Base-by-base conservation (phyloP, 1,284 basidiomycete species). In the Neonothopanus nambi region DNA sequence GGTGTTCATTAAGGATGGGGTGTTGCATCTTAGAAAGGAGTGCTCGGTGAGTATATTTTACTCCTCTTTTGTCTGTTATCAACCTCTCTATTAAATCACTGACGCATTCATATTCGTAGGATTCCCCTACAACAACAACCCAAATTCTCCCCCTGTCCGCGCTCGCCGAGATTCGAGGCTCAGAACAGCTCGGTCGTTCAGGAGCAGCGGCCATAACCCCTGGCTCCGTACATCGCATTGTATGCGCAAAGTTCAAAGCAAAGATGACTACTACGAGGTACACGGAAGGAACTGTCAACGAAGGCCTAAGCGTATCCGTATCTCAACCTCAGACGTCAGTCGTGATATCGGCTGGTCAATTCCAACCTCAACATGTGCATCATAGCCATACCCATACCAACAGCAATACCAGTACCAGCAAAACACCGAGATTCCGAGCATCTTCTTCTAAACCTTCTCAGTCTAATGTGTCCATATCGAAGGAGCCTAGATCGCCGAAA, bases 1-100 rank as follows among this genome's bases (percentile, higher is more conserved):
- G 81, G 69, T 85, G 24, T 71, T 87, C 23, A 75, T 89, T 15
- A 73, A 77, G 40, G 78, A 83, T 40, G 86, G 84, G 0, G 58
- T 71, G 13, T 65, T 89, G 18, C 74, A 70, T 56, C 61, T 90
- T 15, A 82, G 75, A 61, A 82, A 78, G 57, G 74, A 80, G 36
- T 72, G 77, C 37, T 67, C 75, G 55, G 85, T 85, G 61, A 60
- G 72, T 72, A n/a, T n/a, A n/a, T 3, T 36, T 38, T 57, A 46
- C 21, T 57, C 53, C 23, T 49, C 20, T 26, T 8, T 50, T 38
- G 48, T 52, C 47, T 28, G 53, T 60, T 28, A 43, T 52, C 20
- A 56, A 20, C 50, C 50, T 43, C 37, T n/a, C 35, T 46, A 36
- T 37, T 54, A 21, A 57, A 13, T 24, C 39, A 39, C 40, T 40